These are phyloP conservation scores for Hygrophorus pudorinus DNA, from an alignment of 768 basidiomycete genomes.

Conservation along the genomic window DNA sequence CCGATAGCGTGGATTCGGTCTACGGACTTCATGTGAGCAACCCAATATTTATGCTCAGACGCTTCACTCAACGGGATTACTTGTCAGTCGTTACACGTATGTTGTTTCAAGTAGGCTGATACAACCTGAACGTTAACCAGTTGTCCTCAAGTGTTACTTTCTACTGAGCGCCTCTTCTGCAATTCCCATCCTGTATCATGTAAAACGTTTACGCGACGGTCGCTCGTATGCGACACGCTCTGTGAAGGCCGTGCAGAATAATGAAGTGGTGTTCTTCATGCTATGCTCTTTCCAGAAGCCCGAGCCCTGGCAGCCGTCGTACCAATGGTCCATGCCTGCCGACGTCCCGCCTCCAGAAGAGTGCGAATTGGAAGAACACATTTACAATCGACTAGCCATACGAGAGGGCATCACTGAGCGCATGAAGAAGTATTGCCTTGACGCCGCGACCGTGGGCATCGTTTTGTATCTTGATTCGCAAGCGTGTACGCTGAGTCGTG, in stretches of 20 bases:
- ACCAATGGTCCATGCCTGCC: conserved; percentile 60
- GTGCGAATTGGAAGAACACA: conserved; percentile 45
- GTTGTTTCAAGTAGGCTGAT: background rate
- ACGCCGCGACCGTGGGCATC: background rate
- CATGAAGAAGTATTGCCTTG: conserved; percentile 18
- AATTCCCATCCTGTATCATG: conserved; percentile 67
- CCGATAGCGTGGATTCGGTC: conserved; percentile 55
- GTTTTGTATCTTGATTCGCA: background rate
- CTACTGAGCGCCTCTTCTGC: conserved; percentile 64
- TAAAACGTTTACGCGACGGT: conserved; percentile 68
- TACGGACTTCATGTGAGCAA: conserved; percentile 64
- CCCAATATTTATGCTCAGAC: background rate
- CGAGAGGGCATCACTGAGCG: conserved; percentile 22
- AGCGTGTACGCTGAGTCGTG: background rate
- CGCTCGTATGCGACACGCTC: conserved; percentile 61
- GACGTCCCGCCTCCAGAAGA: conserved; percentile 46
- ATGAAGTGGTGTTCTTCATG: conserved; percentile 43
- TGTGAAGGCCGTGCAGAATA: conserved; percentile 50
- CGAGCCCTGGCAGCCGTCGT: conserved; percentile 62
- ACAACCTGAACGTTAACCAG: conserved; percentile 1
- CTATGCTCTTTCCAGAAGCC: conserved; percentile 77
- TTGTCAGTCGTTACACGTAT: conserved; percentile 13
- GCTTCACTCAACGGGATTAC: conserved; percentile 2
- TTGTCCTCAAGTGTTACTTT: conserved; percentile 60
- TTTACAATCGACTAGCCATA: conserved; percentile 16